Evolutionary conservation across 2,329 filamentous ascomycete genomes (phyloP).

Genomic region (Curvularia lunata): DNA sequence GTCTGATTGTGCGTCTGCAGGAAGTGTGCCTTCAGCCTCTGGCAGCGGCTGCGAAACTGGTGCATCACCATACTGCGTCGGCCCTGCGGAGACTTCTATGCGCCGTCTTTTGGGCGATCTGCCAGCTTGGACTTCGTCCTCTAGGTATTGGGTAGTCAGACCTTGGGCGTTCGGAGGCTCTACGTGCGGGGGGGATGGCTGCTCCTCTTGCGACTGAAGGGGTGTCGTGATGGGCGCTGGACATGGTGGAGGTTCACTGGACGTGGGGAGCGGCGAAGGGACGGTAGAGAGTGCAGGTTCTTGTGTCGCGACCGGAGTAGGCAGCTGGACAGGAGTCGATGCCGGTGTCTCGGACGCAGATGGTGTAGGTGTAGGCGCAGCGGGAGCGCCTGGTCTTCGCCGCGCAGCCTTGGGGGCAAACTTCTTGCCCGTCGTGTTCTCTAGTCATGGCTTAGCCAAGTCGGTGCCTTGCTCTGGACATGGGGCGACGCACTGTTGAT

Average conservation of each 20-base stretch:
- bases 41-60: not conserved
- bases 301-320: slow-evolving; percentile 37
- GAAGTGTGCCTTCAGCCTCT: not conserved
- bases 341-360: slow-evolving; percentile 4
- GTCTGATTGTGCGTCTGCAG: not conserved
- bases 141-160: slow-evolving; percentile 12
- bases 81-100: slow-evolving; percentile 18
- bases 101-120: slow-evolving; percentile 34
- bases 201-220: slow-evolving; percentile 2
- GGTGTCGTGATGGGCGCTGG: slow-evolving; percentile 5
- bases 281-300: slow-evolving; percentile 13
- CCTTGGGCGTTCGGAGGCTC: not conserved
- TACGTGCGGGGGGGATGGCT: not conserved
- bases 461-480: slow-evolving; percentile 11
- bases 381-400: slow-evolving; percentile 50
- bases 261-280: not conserved
- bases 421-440: slow-evolving; percentile 55
- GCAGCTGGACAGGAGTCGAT: slow-evolving; percentile 25
- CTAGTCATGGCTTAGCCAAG: slow-evolving; percentile 26
- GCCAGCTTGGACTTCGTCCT: slow-evolving; percentile 17
- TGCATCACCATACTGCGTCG: not conserved
- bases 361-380: slow-evolving; percentile 17
- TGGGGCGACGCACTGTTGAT: slow-evolving; percentile 38
- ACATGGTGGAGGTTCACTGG: not conserved
- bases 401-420: slow-evolving; percentile 56